phyloP scores from a whole-genome alignment of 352 stramenopile genomes.

The Blastocystis sp. region DNA sequence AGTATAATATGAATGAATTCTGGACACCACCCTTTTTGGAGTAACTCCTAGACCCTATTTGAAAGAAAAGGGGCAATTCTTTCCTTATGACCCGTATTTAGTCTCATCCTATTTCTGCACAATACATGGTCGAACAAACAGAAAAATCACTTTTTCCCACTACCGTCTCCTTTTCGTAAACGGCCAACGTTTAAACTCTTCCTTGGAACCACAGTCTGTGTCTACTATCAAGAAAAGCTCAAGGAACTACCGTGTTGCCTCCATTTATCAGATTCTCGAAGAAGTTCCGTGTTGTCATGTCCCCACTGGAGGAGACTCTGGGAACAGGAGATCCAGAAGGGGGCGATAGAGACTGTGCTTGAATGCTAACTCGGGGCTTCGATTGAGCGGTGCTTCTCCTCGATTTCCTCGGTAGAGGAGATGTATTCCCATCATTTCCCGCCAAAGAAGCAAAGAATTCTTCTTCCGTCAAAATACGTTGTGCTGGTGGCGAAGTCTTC shows the following conservation, averaged over 20 bases:
- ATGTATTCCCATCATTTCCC: background rate
- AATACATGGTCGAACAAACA: no score
- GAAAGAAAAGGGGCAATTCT: no score
- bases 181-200: slow-evolving; percentile 45
- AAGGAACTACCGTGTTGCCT: background rate
- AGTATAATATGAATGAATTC: slow-evolving; percentile 56
- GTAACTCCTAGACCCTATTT: background rate
- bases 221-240: background rate
- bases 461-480: background rate
- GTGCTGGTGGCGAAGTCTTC: background rate
- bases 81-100: no score
- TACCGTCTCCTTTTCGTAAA: background rate
- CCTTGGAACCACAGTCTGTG: background rate
- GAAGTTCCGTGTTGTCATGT: background rate
- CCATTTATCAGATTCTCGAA: slow-evolving; percentile 50
- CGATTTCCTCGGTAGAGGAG: background rate
- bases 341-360: background rate
- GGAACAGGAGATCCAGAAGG: background rate
- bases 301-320: background rate
- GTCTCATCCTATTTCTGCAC: no score
- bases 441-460: background rate
- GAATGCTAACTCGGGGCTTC: background rate
- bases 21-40: slow-evolving; percentile 12
- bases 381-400: background rate
- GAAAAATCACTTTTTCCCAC: background rate